Base-by-base conservation (phyloP, 345 rosid genomes). In the Anacardium occidentale region DNA sequence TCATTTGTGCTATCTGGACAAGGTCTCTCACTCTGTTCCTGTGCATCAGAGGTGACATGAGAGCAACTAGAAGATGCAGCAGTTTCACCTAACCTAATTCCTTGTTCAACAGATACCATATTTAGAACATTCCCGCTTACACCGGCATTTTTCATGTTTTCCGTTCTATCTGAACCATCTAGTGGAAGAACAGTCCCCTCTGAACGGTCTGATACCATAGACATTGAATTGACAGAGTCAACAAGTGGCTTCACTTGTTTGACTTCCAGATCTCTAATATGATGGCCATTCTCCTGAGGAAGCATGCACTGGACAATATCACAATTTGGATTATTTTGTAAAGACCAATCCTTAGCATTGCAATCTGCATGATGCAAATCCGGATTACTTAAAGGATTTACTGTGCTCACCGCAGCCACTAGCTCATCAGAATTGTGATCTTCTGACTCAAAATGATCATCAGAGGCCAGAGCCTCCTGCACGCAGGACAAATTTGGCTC, bases 361-460 rank as follows among this genome's bases (percentile, higher is more conserved):
- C 58, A 73, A 70, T 70, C 75, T 75, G 26, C 70, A 64, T 75
- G 75, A 60, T 58, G 78, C 75, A 66, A 74, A 65, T 79, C 79
- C 24, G 72, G 60, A 68, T 87, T 78, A 57, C 51, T 69, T 52
- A 78, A 72, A 18, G 71, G 69, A 77, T 79, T 77, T 69, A 63
- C 78, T 56, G 62, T 78, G 76, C 76, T 67, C 73, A 83, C 85
- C 29, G 70, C 56, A 25, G 75, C 76, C 53, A 64, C 69, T 32
- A 78, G 56, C 64, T 78, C 86, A 25, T 75, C 65, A 21, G 72
- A 71, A 82, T 74, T 82, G 60, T 66, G 80, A 78, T 83, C 85
- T 69, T 87, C 98, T 71, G 79, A 77, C 66, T 89, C 96, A 78
- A 84, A 34, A 68, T 85, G 93, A 80, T 89, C 96, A 81, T 86